phyloP scores from a whole-genome alignment of 805 yeast genomes.

The Brettanomyces naardenensis region DNA sequence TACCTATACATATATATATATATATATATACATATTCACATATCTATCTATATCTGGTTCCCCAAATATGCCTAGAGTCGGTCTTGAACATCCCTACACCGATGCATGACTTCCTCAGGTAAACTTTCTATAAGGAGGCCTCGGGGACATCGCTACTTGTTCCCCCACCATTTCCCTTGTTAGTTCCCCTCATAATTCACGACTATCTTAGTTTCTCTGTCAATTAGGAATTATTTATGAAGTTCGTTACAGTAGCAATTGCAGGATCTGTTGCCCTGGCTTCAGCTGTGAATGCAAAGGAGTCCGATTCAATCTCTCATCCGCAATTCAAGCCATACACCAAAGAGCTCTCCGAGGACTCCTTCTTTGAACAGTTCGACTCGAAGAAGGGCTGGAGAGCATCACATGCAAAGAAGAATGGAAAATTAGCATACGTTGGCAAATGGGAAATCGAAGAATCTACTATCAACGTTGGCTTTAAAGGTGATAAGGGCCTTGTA shows the following conservation, averaged over 20 bases:
- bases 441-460: slow-evolving; percentile 71
- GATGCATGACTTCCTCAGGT: too few species aligned
- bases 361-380: slow-evolving; percentile 63
- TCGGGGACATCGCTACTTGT: not conserved
- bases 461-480: slow-evolving; percentile 46
- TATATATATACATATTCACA: not conserved
- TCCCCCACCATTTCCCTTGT: not conserved
- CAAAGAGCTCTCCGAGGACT: slow-evolving; percentile 28
- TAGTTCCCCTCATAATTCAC: too few species aligned
- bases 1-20: not conserved
- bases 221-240: too few species aligned
- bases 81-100: too few species aligned
- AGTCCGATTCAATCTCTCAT: slow-evolving; percentile 14
- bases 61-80: not conserved
- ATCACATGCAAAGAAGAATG: slow-evolving; percentile 48
- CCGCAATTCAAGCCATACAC: slow-evolving; percentile 32
- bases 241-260: slow-evolving; percentile 9
- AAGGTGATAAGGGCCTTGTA: slow-evolving; percentile 68
- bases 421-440: slow-evolving; percentile 57
- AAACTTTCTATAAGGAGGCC: not conserved
- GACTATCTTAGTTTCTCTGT: too few species aligned
- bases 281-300: slow-evolving; percentile 8
- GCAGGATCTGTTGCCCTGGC: slow-evolving; percentile 9
- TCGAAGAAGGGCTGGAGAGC: slow-evolving; percentile 45
- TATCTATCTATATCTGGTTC: not conserved